A percentile compares a stretch with the other conserved stretches of the same genome.
These are phyloP conservation scores for Ustilago shanxiensis DNA, from an alignment of 1,284 basidiomycete genomes.

Conservation along the genomic window DNA sequence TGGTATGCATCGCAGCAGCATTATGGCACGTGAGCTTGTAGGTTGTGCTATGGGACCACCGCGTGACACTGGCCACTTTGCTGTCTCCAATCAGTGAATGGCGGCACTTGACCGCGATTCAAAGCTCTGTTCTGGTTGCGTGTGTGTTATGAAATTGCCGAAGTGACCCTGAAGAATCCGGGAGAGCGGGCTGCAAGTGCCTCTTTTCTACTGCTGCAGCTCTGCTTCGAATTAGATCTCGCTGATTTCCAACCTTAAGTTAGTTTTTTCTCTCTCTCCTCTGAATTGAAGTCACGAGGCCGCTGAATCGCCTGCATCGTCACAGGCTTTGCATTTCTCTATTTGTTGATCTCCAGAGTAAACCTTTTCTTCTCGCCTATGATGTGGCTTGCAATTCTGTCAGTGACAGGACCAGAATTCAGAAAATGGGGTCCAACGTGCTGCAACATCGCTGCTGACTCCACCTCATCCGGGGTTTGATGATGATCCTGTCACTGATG, in stretches of 20 bases:
- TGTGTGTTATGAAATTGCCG: background rate
- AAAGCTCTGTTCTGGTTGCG: background rate
- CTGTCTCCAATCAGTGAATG: background rate
- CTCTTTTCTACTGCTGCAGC: background rate
- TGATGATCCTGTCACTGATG: background rate
- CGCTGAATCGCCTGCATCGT: constrained; percentile 4
- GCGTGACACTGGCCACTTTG: background rate
- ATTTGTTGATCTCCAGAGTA: background rate
- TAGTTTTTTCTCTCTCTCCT: background rate
- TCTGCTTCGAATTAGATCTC: constrained; percentile 6
- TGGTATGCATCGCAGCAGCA: background rate
- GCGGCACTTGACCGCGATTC: background rate
- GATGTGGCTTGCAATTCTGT: background rate
- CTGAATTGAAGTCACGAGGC: background rate
- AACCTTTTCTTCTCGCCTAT: background rate
- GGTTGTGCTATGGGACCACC: background rate
- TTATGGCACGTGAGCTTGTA: background rate
- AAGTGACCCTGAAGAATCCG: background rate
- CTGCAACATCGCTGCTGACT: background rate
- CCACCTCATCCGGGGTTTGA: background rate
- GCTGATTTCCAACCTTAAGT: constrained; percentile 11
- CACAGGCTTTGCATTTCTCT: background rate
- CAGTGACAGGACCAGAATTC: background rate
- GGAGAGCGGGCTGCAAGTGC: background rate
- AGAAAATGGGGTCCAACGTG: background rate